phyloP scores from a whole-genome alignment of 176 grass and related monocot species.

The Phoenix roebelenii region DNA sequence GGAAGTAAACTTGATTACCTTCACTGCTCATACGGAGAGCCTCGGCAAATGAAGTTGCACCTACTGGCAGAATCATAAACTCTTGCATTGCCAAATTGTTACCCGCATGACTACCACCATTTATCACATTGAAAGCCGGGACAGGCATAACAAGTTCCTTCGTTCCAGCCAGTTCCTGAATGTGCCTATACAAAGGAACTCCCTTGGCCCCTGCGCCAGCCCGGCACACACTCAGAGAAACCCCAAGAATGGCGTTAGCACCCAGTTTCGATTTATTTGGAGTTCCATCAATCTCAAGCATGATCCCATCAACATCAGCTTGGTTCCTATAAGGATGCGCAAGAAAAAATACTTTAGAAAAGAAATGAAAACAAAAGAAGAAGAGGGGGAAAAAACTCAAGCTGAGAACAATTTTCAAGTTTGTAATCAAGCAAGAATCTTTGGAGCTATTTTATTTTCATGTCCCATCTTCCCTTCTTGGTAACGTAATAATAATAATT shows the following conservation, averaged over 20 bases:
- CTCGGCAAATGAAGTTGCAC: conserved; percentile 77
- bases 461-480: too few species aligned
- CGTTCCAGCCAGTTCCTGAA: conserved; percentile 74
- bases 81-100: conserved; percentile 98
- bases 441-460: too few species aligned
- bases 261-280: conserved; percentile 84
- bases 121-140: conserved; percentile 98
- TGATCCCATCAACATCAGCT: conserved; percentile 69
- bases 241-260: conserved; percentile 96
- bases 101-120: conserved; percentile 96
- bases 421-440: too few species aligned
- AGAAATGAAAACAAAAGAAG: background rate
- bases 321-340: conserved; percentile 61
- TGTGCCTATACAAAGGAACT: conserved; percentile 86
- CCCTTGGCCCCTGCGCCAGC: conserved; percentile 76
- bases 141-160: conserved; percentile 96
- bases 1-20: conserved; percentile 36
- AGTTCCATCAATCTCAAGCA: conserved; percentile 96
- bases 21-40: conserved; percentile 79
- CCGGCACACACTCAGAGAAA: conserved; percentile 84
- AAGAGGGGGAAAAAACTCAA: background rate
- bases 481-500: too few species aligned
- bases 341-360: background rate
- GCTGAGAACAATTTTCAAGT: background rate
- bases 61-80: conserved; percentile 92